Conservation (phyloP, 2,329 filamentous ascomycete genomes). For the Penicillium hordei region DNA sequence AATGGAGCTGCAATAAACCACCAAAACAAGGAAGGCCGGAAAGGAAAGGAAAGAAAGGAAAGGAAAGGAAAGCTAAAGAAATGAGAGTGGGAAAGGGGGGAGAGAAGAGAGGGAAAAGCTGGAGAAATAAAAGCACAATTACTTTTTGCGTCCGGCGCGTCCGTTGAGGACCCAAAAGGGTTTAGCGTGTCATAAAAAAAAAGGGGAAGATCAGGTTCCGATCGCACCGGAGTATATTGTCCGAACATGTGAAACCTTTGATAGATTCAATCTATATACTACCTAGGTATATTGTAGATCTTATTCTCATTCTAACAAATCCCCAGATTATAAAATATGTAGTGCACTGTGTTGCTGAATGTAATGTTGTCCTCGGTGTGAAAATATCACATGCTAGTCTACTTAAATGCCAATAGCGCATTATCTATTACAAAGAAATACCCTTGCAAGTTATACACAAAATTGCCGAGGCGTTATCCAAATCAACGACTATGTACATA, state of each 20-base stretch:
- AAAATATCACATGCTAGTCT: constrained; percentile 9
- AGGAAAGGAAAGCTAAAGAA: constrained; percentile 56
- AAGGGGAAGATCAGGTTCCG: constrained; percentile 28
- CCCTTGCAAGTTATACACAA: neutral
- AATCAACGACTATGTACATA: neutral
- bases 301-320: neutral
- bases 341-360: neutral
- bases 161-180: constrained; percentile 28
- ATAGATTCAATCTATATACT: neutral
- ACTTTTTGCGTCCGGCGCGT: constrained; percentile 30
- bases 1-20: neutral
- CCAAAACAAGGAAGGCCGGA: constrained; percentile 1
- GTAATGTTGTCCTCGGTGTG: neutral
- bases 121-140: constrained; percentile 18
- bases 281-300: neutral
- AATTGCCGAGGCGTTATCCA: neutral
- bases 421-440: neutral
- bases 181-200: constrained; percentile 34
- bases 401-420: neutral
- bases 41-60: constrained; percentile 42
- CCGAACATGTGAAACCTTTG: neutral
- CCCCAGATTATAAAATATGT: neutral
- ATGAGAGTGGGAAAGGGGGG: constrained; percentile 45
- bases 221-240: constrained; percentile 2
- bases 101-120: constrained; percentile 64